phyloP scores from a whole-genome alignment of 306 rosid genomes.

The Lotus japonicus region DNA sequence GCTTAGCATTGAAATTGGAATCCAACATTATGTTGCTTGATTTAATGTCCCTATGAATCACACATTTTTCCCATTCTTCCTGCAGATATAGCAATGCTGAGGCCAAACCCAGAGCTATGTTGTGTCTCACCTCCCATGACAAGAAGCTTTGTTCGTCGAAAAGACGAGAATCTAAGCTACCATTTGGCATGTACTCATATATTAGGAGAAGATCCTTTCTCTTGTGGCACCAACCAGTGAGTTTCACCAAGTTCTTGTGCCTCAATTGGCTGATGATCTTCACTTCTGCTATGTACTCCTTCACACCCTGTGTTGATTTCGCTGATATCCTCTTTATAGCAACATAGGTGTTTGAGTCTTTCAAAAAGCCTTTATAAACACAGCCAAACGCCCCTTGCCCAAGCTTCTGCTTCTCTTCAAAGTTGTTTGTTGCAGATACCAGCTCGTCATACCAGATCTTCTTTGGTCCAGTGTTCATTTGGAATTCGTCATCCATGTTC shows the following conservation, averaged over 20 bases:
- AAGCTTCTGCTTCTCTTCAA: conserved; percentile 13
- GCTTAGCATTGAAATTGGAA: conserved; percentile 30
- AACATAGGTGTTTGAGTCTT: background rate
- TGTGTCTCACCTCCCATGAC: conserved; percentile 26
- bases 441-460: conserved; percentile 9
- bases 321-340: conserved; percentile 32
- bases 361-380: conserved; percentile 29
- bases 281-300: conserved; percentile 29
- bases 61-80: conserved; percentile 33
- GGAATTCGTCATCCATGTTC: conserved; percentile 22
- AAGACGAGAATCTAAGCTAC: conserved; percentile 26
- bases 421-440: conserved; percentile 26
- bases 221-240: conserved; percentile 39
- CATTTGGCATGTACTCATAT: conserved; percentile 36
- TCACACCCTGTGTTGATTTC: conserved; percentile 19
- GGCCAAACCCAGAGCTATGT: conserved; percentile 22
- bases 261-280: conserved; percentile 27
- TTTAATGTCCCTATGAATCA: conserved; percentile 34
- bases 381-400: conserved; percentile 34
- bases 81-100: conserved; percentile 32
- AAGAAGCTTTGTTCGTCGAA: background rate
- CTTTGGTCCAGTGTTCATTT: conserved; percentile 24
- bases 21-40: conserved; percentile 41
- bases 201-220: conserved; percentile 19
- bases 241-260: conserved; percentile 34